phyloP scores from a whole-genome alignment of 192 early-diverging fungal genomes.

The Paraglomus occultum region DNA sequence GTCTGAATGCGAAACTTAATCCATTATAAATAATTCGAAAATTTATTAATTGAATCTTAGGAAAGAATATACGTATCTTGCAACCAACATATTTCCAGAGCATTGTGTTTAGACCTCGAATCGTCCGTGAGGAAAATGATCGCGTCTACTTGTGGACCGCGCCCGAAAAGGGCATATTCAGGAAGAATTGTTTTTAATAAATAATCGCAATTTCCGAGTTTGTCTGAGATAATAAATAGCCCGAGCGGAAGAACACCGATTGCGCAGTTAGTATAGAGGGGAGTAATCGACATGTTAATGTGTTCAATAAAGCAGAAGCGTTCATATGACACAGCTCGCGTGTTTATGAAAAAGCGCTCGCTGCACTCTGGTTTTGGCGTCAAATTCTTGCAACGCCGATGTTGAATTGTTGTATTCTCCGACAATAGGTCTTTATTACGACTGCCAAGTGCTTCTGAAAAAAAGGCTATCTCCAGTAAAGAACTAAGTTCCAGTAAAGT shows the following conservation, averaged over 20 bases:
- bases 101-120: not conserved
- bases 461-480: too few species aligned
- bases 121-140: not conserved
- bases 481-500: too few species aligned
- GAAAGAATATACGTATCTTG: too few species aligned
- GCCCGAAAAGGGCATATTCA: not conserved
- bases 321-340: not conserved
- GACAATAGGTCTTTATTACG: too few species aligned
- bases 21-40: too few species aligned
- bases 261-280: not conserved
- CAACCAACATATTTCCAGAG: not conserved
- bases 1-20: too few species aligned
- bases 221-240: not conserved
- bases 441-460: too few species aligned
- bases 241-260: not conserved
- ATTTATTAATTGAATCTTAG: too few species aligned
- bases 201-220: not conserved
- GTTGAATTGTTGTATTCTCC: too few species aligned
- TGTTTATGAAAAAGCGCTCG: conserved; percentile 1
- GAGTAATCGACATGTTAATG: not conserved
- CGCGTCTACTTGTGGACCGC: not conserved
- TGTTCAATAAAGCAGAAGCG: not conserved
- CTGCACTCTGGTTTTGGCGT: too few species aligned
- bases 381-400: too few species aligned
- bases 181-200: conserved; percentile 8